Evolutionary conservation across 2,329 filamentous ascomycete species (phyloP).

Genomic region (Neofusicoccum sp.): DNA sequence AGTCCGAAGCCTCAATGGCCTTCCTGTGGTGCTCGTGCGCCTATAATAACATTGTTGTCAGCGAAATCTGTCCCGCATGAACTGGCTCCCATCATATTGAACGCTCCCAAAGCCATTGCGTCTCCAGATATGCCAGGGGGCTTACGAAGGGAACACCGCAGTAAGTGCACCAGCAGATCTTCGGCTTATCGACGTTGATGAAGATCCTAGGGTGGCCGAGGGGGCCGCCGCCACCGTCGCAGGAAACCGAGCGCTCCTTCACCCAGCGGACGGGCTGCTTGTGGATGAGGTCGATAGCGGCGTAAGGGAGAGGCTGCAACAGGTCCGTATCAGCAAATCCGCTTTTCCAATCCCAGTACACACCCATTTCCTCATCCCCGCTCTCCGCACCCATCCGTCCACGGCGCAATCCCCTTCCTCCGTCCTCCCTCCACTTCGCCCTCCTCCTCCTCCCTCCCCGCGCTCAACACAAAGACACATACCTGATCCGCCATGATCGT

Average conservation of each 20-base stretch:
- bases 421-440: background rate
- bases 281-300: slow-evolving; percentile 95
- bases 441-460: background rate
- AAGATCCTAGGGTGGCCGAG: slow-evolving; percentile 89
- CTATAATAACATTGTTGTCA: slow-evolving; percentile 47
- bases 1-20: slow-evolving; percentile 77
- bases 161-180: slow-evolving; percentile 88
- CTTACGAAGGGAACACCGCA: slow-evolving; percentile 91
- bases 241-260: slow-evolving; percentile 75
- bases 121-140: slow-evolving; percentile 20
- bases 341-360: background rate
- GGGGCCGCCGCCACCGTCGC: slow-evolving; percentile 89
- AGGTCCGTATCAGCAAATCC: slow-evolving; percentile 25
- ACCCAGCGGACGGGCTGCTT: slow-evolving; percentile 93
- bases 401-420: background rate
- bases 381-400: background rate
- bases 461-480: slow-evolving; percentile 23
- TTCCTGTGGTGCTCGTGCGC: slow-evolving; percentile 86
- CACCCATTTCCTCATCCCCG: background rate
- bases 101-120: background rate
- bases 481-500: slow-evolving; percentile 93
- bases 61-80: background rate
- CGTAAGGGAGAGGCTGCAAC: slow-evolving; percentile 75
- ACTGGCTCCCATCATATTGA: background rate
- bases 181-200: slow-evolving; percentile 97